Evolutionary conservation across 106 monocot species (phyloP), one percentile per base, ranked within the genome.

Genomic region (Dendrobium catenatum): DNA sequence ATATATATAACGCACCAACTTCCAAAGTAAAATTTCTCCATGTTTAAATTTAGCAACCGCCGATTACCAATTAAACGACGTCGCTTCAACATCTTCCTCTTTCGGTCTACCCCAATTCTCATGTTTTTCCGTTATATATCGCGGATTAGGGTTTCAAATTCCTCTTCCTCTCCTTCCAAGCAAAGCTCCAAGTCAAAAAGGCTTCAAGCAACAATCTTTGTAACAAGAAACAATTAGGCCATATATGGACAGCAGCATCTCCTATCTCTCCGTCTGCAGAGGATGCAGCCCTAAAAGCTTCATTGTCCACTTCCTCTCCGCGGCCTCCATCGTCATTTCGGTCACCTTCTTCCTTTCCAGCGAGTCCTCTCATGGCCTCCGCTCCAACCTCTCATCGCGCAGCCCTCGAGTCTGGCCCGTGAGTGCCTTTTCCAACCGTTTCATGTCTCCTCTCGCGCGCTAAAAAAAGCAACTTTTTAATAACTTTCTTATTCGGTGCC

Each of bases 381-480:
- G 27, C 76, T 76, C 29, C 55, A 5, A 11, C 82, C 29, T 73
- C 48, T 83, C 86, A 68, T 87, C 85, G 24, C 40, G 40, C 41
- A 78, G 72, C 66, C 78, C 79, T 19, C 81, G 89, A 55, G 87
- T 94, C 41, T 94, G 94, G 94, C 94, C 94, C 18, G 94, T 94
- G 70, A 89, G 84, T 56, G 47, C 44, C 46, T 26, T 22, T 76
- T 48, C 7, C 18, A 44, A 61, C 19, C 19, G n/a, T 22, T 61
- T n/a, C 5, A 22, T 10, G 51, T 1, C 47, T 47, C 47, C 6
- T 47, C 37, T 51, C 13, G 0, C 0, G 10, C 61, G 4, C 9
- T 66, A 29, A 19, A 20, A 26, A 13, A 29, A 16, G 5, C 49
- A 33, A 17, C 18, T 68, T 72, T 72, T 16, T n/a, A 15, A 37